phyloP scores from a whole-genome alignment of 2,329 filamentous ascomycete genomes.

The Cytospora leucostoma region DNA sequence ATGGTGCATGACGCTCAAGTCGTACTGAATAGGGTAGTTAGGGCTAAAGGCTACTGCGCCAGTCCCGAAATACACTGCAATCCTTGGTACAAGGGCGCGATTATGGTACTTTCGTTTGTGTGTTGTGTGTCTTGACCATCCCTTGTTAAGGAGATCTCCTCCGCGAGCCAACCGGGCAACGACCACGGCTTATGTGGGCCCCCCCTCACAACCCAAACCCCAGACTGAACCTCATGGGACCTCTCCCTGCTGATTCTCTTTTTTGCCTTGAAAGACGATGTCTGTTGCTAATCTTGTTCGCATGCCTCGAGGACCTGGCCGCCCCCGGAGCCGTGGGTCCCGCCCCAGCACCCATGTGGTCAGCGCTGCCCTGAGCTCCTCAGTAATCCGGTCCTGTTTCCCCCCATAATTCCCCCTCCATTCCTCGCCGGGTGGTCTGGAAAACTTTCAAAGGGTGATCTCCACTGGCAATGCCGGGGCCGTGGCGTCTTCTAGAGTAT shows the following conservation, averaged over 20 bases:
- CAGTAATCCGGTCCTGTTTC: background rate
- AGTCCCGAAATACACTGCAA: conserved; percentile 20
- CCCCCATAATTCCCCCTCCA: conserved; percentile 23
- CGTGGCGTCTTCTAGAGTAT: conserved; percentile 20
- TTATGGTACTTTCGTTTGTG: conserved; percentile 17
- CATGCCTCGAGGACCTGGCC: conserved; percentile 39
- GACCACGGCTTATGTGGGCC: conserved; percentile 16
- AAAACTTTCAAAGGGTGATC: conserved; percentile 19
- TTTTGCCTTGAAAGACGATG: conserved; percentile 30
- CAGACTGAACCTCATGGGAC: conserved; percentile 6
- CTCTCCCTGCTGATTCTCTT: conserved; percentile 19
- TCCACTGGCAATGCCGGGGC: conserved; percentile 7
- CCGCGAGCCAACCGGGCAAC: conserved; percentile 26
- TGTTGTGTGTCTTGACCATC: conserved; percentile 28
- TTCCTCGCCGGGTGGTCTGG: conserved; percentile 22
- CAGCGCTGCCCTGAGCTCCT: conserved; percentile 9
- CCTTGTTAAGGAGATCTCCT: conserved; percentile 27
- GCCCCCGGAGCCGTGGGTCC: conserved; percentile 1
- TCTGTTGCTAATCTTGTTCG: conserved; percentile 45
- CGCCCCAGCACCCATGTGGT: conserved; percentile 24
- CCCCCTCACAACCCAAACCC: conserved; percentile 18
- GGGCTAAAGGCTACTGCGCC: conserved; percentile 7
- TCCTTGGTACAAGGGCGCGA: conserved; percentile 14
- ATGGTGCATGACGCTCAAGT: conserved; percentile 41
- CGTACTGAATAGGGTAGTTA: conserved; percentile 18